These are phyloP conservation scores for Xylaria digitata DNA, from an alignment of 2,329 filamentous ascomycete species.

Conservation along the genomic window DNA sequence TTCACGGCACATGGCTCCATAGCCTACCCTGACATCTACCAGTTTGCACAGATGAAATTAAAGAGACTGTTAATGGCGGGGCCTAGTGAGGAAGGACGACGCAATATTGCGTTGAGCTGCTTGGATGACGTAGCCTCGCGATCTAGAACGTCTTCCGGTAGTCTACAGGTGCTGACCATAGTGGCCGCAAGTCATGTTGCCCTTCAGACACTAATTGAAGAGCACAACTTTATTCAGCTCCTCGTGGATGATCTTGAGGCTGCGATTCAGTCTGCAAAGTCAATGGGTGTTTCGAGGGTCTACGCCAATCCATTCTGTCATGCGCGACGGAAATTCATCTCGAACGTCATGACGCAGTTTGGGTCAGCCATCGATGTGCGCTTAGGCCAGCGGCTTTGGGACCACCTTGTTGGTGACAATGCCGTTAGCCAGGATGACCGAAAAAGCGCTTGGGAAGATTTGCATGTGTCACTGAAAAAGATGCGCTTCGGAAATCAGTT, in stretches of 20 bases:
- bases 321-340: constrained; percentile 68
- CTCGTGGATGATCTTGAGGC: constrained; percentile 74
- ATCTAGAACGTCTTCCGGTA: constrained; percentile 75
- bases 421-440: constrained; percentile 71
- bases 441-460: constrained; percentile 74
- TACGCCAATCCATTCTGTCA: constrained; percentile 61
- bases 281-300: constrained; percentile 56
- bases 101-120: constrained; percentile 73
- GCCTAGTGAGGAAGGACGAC: constrained; percentile 65
- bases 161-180: constrained; percentile 72
- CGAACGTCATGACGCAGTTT: constrained; percentile 65
- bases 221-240: constrained; percentile 71
- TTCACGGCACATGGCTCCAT: constrained; percentile 64
- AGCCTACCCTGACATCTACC: constrained; percentile 70
- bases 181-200: constrained; percentile 64
- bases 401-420: constrained; percentile 74
- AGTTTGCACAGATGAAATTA: constrained; percentile 71
- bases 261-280: constrained; percentile 57
- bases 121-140: constrained; percentile 73
- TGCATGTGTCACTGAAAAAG: constrained; percentile 62
- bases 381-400: constrained; percentile 75
- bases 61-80: constrained; percentile 68
- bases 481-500: constrained; percentile 65
- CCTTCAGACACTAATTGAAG: constrained; percentile 66
- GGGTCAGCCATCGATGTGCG: constrained; percentile 72